Evolutionary conservation across 257 asterid genomes (phyloP).

Genomic region (Nicotiana knightiana): DNA sequence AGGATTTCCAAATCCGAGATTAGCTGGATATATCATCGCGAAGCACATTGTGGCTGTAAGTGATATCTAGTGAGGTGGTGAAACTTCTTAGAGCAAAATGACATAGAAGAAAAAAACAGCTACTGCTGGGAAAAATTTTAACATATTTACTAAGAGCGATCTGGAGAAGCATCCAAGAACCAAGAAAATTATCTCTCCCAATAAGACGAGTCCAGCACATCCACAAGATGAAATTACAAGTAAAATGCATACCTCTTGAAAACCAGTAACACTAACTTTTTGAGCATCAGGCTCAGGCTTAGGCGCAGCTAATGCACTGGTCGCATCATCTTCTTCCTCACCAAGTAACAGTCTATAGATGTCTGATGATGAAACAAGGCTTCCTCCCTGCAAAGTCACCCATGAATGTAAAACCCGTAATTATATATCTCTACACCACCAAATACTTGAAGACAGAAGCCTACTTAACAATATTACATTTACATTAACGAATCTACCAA

Average conservation of each 20-base stretch:
- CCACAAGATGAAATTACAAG: slow-evolving; percentile 1
- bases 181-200: not conserved
- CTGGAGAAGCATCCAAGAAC: not conserved
- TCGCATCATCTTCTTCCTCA: slow-evolving; percentile 99
- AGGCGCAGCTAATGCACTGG: slow-evolving; percentile 75
- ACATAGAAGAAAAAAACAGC: not conserved
- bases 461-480: not conserved
- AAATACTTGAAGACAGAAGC: not conserved
- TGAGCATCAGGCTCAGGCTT: slow-evolving; percentile 78
- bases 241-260: slow-evolving; percentile 48
- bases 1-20: not conserved
- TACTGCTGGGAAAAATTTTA: not conserved
- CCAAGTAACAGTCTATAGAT: slow-evolving; percentile 66
- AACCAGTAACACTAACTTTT: slow-evolving; percentile 41
- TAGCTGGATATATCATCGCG: not conserved
- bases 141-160: not conserved
- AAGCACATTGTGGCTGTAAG: not conserved
- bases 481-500: not conserved
- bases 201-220: not conserved
- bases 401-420: slow-evolving; percentile 13
- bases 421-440: not conserved
- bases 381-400: slow-evolving; percentile 60
- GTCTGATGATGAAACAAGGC: slow-evolving; percentile 72
- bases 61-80: not conserved
- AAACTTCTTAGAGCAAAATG: not conserved